phyloP scores from a whole-genome alignment of 2,329 filamentous ascomycete species.

The Alternaria consortialis region DNA sequence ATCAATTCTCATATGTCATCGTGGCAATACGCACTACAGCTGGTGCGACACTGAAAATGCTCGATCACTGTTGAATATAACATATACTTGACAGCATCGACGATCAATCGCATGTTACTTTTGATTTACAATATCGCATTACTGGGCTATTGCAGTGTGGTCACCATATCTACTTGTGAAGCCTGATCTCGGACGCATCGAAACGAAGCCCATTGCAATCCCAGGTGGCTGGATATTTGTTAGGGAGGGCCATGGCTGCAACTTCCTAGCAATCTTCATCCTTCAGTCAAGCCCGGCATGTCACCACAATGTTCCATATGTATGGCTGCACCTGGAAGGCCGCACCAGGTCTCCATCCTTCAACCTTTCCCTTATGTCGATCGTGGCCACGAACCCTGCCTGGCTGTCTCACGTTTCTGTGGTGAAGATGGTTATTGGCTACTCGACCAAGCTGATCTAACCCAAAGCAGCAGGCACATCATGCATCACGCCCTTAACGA shows the following conservation, averaged over 20 bases:
- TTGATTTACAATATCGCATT: neutral
- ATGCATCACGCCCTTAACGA: slow-evolving; percentile 3
- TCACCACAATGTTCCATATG: neutral
- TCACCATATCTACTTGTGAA: neutral
- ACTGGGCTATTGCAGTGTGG: neutral
- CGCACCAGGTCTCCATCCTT: neutral
- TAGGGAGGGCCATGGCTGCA: neutral
- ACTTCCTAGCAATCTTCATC: neutral
- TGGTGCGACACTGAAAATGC: too few species aligned
- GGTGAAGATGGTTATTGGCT: slow-evolving; percentile 24
- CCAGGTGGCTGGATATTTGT: neutral
- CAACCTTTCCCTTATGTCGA: neutral
- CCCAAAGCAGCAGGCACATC: slow-evolving; percentile 23
- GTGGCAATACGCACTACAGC: too few species aligned
- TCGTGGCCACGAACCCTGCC: neutral
- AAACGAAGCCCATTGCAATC: neutral
- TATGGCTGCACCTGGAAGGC: neutral
- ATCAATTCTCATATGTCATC: neutral
- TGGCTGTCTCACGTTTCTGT: slow-evolving; percentile 31
- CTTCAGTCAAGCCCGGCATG: neutral
- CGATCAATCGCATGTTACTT: neutral
- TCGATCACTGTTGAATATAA: neutral
- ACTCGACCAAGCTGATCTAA: slow-evolving; percentile 1
- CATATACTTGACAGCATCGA: neutral
- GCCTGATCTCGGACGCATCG: neutral